Base-by-base conservation (phyloP, 179 eudicot genomes). In the Corrigiola litoralis region DNA sequence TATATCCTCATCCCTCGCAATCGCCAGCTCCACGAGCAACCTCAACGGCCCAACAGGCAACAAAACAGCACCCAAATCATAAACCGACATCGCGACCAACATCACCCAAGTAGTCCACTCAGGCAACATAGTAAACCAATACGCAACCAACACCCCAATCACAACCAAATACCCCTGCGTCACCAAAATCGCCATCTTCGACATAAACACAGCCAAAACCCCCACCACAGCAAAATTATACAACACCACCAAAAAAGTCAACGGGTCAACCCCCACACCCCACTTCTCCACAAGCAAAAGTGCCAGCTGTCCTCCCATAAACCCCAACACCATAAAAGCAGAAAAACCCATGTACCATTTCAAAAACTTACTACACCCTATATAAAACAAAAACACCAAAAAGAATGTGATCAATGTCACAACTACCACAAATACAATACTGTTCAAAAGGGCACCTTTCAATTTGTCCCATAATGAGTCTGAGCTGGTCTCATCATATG, bases 81-180 rank as follows among this genome's bases (percentile, higher is more conserved):
- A 94, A 60, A 91, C 50, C 33, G 97, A 77, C 91, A 94, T 74
- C 3, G 99, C 96, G 70, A 94, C 82, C 82, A 94, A 77, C 18
- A 94, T 88, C 70, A 81, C 81, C 99, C 99, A 94, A 67, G 99
- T 94, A 32, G 99, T 94, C 97, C 99, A 91, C 56, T 90, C 99
- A 47, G 99, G 99, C 79, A 94, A 78, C 48, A 87, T 70, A 17
- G 99, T 94, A 65, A 94, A 94, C 99, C 97, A 90, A 75, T 83
- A 91, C 27, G 99, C 99, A 59, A 85, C 88, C 84, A 94, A 56
- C 65, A 91, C 76, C 24, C 96, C 99, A 78, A 94, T 85, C 18
- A 86, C 80, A 46, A 94, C 99, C 85, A 94, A 76, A 73, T 94
- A 94, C 36, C 66, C 68, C 38, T 94, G 97, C n/a, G 91, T 88